Base-by-base conservation (phyloP, 257 asterid species). In the Knoxia roxburghii region DNA sequence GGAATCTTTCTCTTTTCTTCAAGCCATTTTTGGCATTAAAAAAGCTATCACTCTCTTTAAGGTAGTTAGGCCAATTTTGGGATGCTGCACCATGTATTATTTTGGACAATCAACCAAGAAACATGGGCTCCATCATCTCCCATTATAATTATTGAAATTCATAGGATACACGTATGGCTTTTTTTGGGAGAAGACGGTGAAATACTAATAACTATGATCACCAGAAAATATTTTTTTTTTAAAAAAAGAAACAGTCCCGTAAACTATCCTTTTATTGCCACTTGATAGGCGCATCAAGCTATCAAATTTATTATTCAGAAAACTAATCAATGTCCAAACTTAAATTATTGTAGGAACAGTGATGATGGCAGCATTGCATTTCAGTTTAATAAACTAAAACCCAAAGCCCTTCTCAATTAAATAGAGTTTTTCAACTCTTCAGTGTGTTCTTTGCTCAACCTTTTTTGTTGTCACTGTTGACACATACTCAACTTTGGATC, bases 331-430 rank as follows among this genome's bases (percentile, higher is more conserved):
- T 49, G 62, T 39, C 61, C 41, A 46, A 23, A n/a, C 17, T 6
- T 40, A 13, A 46, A 29, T 33, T 6, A 61, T 30, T 43, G 29
- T 18, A 32, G 23, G 18, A 2, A 6, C 37, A 55, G n/a, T 7
- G 24, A n/a, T 15, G 55, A 45, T 63, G 68, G 56, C 55, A 63
- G 52, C 64, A 63, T 17, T 45, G 59, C 17, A 55, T 23, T 7
- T 12, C 17, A 6, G 6, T 30, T 14, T 7, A 46, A 12, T 30
- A 57, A 46, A 68, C 29, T 30, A 57, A 58, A 55, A 29, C 11
- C 56, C 58, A 46, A n/a, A 10, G 1, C 26, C 10, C 15, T 21
- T 48, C 35, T 62, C 59, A 23, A 26, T 54, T 18, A 55, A 68
- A 40, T n/a, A 41, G 27, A 37, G 0, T 17, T 15, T 33, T 40